Evolutionary conservation across 2,329 filamentous ascomycete genomes (phyloP), one percentile per base, ranked within the genome.

Genomic region (Pezicula carpinea): DNA sequence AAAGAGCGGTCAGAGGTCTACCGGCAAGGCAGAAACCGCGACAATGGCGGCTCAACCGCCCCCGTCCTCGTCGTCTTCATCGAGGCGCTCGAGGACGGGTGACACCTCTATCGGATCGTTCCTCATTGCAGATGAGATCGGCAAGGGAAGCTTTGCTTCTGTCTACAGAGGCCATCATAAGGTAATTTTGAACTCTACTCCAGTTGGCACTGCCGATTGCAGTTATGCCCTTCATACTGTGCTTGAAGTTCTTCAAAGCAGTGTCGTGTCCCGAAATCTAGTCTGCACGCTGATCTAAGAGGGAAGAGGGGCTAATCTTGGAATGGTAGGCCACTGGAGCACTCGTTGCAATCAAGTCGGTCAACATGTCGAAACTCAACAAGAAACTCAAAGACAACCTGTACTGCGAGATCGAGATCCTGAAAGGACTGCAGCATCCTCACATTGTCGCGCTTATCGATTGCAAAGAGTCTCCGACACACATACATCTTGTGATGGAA

Each of bases 401-500:
- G 44, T 90, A 93, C 59, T 85, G 86, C 62, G 93, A 99, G 72
- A 97, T 99, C 65, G 80, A 92, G 59, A 99, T 99, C 54, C 83
- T 99, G 62, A 93, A 93, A 69, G 88, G 83, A 54, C 79, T 99
- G 22, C 87, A 93, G 50, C 93, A 99, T 68, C 93, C 93, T 22
- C 93, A 99, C 64, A 96, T 99, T 59, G 93, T 97, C 56, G 88
- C 90, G 58, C 83, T 99, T 40, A 91, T 96, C 72, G 89, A 96
- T 69, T 96, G 91, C 71, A 79, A 92, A 66, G 91, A 97, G 67
- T 86, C 89, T 1, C 74, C 81, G 3, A 84, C 85, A 18, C 88
- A 95, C 63, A 96, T 97, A 69, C 93, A 99, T 69, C 79, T 99
- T 49, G 85, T 97, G 53, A 99, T 97, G 92, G 93, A 99, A 71